Evolutionary conservation across 2,329 filamentous ascomycete genomes (phyloP).

Genomic region (Fusarium concolor): DNA sequence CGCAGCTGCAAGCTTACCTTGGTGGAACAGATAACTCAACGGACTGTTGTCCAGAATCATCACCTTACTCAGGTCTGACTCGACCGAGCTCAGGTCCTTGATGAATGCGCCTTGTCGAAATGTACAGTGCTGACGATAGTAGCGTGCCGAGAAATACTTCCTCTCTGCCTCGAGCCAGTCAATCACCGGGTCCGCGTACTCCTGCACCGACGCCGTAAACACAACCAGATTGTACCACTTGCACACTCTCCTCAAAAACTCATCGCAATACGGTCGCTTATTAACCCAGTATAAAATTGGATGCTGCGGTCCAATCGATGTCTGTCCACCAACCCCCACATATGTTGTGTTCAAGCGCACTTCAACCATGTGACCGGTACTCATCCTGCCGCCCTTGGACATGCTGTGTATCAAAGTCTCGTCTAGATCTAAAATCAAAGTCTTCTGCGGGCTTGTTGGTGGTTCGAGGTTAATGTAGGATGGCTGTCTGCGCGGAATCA

Average conservation of each 20-base stretch:
- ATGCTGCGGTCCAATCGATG: conserved; percentile 76
- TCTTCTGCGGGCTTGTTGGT: conserved; percentile 79
- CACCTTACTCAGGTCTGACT: conserved; percentile 96
- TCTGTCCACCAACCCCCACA: conserved; percentile 75
- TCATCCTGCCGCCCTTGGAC: conserved; percentile 95
- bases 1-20: conserved; percentile 72
- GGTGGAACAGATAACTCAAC: conserved; percentile 97
- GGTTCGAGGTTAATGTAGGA: conserved; percentile 79
- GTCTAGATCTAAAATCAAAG: conserved; percentile 92
- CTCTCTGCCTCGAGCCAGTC: conserved; percentile 98
- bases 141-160: conserved; percentile 93
- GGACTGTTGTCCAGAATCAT: conserved; percentile 99
- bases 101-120: conserved; percentile 96
- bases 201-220: conserved; percentile 97
- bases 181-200: conserved; percentile 98
- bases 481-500: conserved; percentile 89
- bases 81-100: conserved; percentile 95
- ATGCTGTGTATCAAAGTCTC: conserved; percentile 98
- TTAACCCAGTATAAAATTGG: conserved; percentile 99
- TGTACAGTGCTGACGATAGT: conserved; percentile 97
- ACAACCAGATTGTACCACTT: conserved; percentile 99
- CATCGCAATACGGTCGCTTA: conserved; percentile 96
- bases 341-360: conserved; percentile 84
- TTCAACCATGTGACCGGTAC: conserved; percentile 98
- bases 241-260: conserved; percentile 90